Conservation (phyloP, 1,139 yeast species). For the Pichia sp. region DNA sequence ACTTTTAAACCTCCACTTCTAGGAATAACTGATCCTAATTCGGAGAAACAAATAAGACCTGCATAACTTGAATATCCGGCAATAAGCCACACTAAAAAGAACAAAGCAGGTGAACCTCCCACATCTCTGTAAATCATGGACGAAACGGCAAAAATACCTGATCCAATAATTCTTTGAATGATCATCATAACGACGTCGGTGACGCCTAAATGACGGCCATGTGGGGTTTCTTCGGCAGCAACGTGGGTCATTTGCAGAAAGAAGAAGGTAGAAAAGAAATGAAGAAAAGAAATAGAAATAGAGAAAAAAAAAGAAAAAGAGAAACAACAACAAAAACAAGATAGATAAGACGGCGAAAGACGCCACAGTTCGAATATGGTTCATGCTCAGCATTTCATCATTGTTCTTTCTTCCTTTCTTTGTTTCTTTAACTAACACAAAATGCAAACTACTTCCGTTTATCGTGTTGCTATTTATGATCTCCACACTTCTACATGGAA, state of each 20-base stretch:
- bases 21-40: slow-evolving; percentile 64
- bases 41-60: slow-evolving; percentile 60
- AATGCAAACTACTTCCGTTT: no score
- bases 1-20: slow-evolving; percentile 72
- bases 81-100: slow-evolving; percentile 54
- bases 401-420: no score
- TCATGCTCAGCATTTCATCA: no score
- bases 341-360: background rate
- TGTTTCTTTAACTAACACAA: no score
- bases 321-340: background rate
- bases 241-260: slow-evolving; percentile 22
- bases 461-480: no score
- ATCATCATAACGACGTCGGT: slow-evolving; percentile 60
- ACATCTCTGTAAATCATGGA: slow-evolving; percentile 60
- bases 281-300: background rate
- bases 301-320: background rate
- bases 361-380: no score
- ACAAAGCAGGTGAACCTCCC: slow-evolving; percentile 59
- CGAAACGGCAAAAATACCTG: slow-evolving; percentile 71
- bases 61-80: slow-evolving; percentile 59
- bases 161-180: slow-evolving; percentile 66
- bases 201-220: slow-evolving; percentile 66
- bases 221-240: slow-evolving; percentile 53
- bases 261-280: background rate
- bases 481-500: no score